Base-by-base conservation (phyloP, 2,329 filamentous ascomycete genomes). In the Fusarium secorum region DNA sequence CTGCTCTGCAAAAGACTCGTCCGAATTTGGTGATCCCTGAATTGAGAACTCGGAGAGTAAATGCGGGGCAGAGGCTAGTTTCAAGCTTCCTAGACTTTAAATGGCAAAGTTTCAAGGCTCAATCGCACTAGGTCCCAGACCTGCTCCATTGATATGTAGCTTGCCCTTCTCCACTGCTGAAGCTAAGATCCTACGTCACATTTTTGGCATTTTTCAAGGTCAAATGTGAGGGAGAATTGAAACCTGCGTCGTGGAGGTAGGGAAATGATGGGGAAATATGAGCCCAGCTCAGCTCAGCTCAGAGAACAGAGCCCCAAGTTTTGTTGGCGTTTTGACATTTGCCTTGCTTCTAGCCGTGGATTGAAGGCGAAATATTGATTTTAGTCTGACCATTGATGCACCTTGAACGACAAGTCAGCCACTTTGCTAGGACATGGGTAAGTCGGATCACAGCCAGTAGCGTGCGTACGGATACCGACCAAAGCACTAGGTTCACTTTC, bases 21-120 rank as follows among this genome's bases (percentile, higher is more conserved):
- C 33, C 20, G 33, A 39, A 56, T 46, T 54, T 42, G 41, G n/a
- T 48, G 39, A 64, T 54, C 38, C 51, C 36, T 58, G 46, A 63
- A 56, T 41, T 53, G 68, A 59, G 26, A 49, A 51, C 51, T 58
- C 32, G 30, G 33, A 57, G 45, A 44, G 55, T 30, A 55, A 69
- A 66, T 73, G 71, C 71, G 71, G 71, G 71, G 67, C 70, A 66
- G 36, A 57, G 49, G 41, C 67, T 68, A 68, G 52, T 28, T 41
- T 44, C 22, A 38, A 26, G 20, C 26, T 42, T n/a, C 10, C 49
- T 67, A 68, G 57, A 32, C 63, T 54, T 64, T 62, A 71, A 64
- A 66, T 59, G 67, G 71, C 59, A 59, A 68, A 66, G 51, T 30
- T 59, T 44, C 56, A 62, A 71, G 56, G 65, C 42, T 54, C 44